A percentile compares a stretch with the other conserved stretches of the same genome.
Evolutionary conservation across 2,329 filamentous ascomycete species (phyloP).

Genomic region (Hypomyces perniciosus): DNA sequence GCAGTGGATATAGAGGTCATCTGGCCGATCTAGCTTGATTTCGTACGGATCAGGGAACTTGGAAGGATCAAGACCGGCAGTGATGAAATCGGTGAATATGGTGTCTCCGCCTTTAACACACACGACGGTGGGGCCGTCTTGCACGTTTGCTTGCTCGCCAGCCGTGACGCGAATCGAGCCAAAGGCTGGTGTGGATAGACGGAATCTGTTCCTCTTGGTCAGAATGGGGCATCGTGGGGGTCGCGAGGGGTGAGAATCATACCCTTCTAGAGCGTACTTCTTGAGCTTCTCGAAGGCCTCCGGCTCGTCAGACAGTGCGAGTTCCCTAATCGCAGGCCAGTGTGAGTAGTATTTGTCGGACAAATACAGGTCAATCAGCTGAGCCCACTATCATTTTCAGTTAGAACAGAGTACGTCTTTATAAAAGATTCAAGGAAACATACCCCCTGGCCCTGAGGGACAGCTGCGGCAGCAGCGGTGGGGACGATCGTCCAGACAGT

Average conservation of each 20-base stretch:
- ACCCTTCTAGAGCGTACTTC: conserved; percentile 42
- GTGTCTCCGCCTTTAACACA: conserved; percentile 37
- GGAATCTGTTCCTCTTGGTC: conserved; percentile 26
- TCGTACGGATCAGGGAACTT: conserved; percentile 45
- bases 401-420: conserved; percentile 26
- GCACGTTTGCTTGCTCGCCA: conserved; percentile 26
- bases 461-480: conserved; percentile 48
- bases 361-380: conserved; percentile 48
- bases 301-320: conserved; percentile 36
- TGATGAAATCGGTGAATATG: conserved; percentile 45
- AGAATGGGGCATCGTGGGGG: background rate
- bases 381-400: conserved; percentile 24
- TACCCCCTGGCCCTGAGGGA: conserved; percentile 48
- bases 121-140: conserved; percentile 26
- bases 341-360: conserved; percentile 38
- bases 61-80: conserved; percentile 40
- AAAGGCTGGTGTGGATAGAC: conserved; percentile 42
- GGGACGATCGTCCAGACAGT: conserved; percentile 54
- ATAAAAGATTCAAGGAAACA: background rate
- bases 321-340: conserved; percentile 41
- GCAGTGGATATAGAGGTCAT: conserved; percentile 46
- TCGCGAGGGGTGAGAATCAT: conserved; percentile 7
- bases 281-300: conserved; percentile 41
- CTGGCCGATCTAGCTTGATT: conserved; percentile 44
- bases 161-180: conserved; percentile 40